A percentile compares a stretch with the other conserved stretches of the same genome.
Evolutionary conservation across 2,329 filamentous ascomycete genomes (phyloP).

Genomic region (Paracorniculantispora psalliotae): DNA sequence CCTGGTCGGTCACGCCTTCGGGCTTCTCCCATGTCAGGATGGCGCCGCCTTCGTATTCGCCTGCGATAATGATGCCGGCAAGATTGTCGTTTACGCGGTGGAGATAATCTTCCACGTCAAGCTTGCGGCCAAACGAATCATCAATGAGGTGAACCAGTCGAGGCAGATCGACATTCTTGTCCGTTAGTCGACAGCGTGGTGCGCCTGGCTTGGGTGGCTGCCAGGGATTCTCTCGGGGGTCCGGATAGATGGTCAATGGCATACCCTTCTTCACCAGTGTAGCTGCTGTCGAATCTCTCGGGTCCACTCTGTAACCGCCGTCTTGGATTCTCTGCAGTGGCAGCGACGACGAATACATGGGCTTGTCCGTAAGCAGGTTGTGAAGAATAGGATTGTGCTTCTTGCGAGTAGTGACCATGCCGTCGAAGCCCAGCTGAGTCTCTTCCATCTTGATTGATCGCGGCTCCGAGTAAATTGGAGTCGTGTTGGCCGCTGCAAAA

Average conservation of each 20-base stretch:
- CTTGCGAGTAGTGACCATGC: conserved; percentile 49
- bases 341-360: conserved; percentile 84
- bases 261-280: conserved; percentile 90
- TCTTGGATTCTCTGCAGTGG: conserved; percentile 60
- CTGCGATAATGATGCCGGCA: conserved; percentile 89
- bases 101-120: conserved; percentile 81
- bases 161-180: conserved; percentile 75
- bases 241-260: conserved; percentile 77
- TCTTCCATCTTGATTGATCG: conserved; percentile 32
- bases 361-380: conserved; percentile 93
- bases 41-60: conserved; percentile 93
- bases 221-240: conserved; percentile 69
- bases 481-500: conserved; percentile 62
- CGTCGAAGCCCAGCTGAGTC: conserved; percentile 47
- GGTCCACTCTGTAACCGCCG: conserved; percentile 28
- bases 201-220: conserved; percentile 54
- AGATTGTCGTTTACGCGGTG: conserved; percentile 72
- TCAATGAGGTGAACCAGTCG: conserved; percentile 84
- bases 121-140: conserved; percentile 81
- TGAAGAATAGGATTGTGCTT: conserved; percentile 83
- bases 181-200: conserved; percentile 64
- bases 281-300: conserved; percentile 41
- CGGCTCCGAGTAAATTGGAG: conserved; percentile 32
- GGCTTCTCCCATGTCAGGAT: conserved; percentile 92
- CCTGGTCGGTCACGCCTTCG: conserved; percentile 50